Evolutionary conservation across 2,329 filamentous ascomycete species (phyloP).

Genomic region (Penicillium decumbens): DNA sequence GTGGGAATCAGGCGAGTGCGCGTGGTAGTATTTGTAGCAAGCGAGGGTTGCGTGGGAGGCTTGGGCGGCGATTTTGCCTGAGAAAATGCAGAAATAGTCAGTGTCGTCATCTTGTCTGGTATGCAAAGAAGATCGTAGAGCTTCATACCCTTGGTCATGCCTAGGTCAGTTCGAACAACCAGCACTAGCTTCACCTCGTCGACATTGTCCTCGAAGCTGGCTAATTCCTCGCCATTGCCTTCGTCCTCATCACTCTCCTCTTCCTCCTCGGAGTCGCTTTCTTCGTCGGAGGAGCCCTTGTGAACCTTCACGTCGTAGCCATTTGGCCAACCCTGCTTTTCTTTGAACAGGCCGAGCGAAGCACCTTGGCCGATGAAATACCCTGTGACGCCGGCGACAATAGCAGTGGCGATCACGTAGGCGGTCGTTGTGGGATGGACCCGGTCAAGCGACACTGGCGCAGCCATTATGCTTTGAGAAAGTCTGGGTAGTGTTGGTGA

Average conservation of each 20-base stretch:
- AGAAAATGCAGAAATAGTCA: constrained; percentile 1
- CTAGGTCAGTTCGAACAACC: constrained; percentile 86
- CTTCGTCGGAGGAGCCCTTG: constrained; percentile 41
- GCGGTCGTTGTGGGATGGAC: constrained; percentile 52
- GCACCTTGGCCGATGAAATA: constrained; percentile 66
- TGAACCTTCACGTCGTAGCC: constrained; percentile 52
- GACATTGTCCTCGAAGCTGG: constrained; percentile 47
- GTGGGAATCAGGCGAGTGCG: constrained; percentile 50
- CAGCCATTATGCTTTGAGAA: constrained; percentile 29
- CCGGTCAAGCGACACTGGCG: constrained; percentile 33
- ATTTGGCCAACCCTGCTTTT: constrained; percentile 48
- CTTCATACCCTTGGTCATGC: constrained; percentile 86
- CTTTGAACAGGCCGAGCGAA: constrained; percentile 65
- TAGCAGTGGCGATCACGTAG: constrained; percentile 66
- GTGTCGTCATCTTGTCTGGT: not conserved
- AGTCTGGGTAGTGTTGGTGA: not conserved
- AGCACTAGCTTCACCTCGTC: constrained; percentile 95
- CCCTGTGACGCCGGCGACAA: constrained; percentile 69
- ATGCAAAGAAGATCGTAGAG: not conserved
- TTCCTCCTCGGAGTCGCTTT: constrained; percentile 48
- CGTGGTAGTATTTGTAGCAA: constrained; percentile 81
- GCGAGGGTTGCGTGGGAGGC: constrained; percentile 93
- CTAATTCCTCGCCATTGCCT: constrained; percentile 50
- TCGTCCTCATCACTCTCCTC: constrained; percentile 66
- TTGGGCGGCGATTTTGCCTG: constrained; percentile 96